These are phyloP conservation scores for Akanthomyces lecanii DNA, from an alignment of 2,329 filamentous ascomycete species.

Conservation along the genomic window DNA sequence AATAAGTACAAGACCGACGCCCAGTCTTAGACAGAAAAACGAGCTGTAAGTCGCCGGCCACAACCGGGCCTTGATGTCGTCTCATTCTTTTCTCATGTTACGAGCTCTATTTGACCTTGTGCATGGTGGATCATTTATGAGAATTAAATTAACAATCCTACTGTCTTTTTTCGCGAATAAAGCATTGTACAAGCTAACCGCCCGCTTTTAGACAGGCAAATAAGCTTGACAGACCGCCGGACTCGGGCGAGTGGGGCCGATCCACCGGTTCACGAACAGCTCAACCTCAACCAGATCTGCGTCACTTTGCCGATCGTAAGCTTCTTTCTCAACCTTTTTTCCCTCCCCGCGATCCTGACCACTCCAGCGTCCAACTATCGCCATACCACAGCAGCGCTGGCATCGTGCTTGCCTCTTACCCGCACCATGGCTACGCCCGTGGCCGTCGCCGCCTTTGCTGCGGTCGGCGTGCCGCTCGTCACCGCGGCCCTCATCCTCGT, in stretches of 20 bases:
- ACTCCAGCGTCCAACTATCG: neutral
- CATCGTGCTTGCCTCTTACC: neutral
- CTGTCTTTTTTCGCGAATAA: too few relatives aligned
- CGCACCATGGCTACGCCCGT: slow-evolving; percentile 6
- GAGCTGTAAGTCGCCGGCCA: too few relatives aligned
- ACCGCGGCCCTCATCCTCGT: slow-evolving; percentile 10
- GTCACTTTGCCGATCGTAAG: neutral
- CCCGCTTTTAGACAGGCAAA: neutral
- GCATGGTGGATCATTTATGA: neutral
- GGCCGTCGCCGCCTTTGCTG: slow-evolving; percentile 7
- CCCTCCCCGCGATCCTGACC: neutral
- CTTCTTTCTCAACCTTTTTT: neutral
- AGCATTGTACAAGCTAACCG: neutral
- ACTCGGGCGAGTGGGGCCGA: slow-evolving; percentile 11
- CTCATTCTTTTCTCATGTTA: too few relatives aligned
- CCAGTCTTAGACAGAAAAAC: too few relatives aligned
- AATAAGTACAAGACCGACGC: too few relatives aligned
- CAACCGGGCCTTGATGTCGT: too few relatives aligned
- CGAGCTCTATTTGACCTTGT: too few relatives aligned
- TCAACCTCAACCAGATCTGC: slow-evolving; percentile 9
- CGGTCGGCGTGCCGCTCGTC: slow-evolving; percentile 12
- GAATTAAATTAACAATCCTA: neutral
- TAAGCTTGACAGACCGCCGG: neutral
- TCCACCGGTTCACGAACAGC: slow-evolving; percentile 9
- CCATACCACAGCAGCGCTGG: neutral